Evolutionary conservation across 176 grass and related monocot genomes (phyloP), one percentile per base, ranked within the genome.

Genomic region (Carex myosuroides): DNA sequence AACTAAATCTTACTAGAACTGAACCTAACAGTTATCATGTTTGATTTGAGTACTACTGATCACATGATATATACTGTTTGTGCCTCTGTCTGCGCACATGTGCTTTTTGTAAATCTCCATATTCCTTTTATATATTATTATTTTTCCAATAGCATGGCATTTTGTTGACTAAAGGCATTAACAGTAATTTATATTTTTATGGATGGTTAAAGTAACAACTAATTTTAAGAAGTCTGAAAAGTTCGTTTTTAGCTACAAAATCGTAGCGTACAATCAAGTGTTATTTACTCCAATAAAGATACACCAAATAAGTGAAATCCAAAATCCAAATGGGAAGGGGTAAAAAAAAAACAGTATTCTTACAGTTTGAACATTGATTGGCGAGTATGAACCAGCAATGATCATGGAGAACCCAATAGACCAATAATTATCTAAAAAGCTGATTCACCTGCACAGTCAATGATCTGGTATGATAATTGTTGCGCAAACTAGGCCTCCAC

Each of bases 371-470:
- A 56, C 20, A 75, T 78, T 78, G 26, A 78, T 55, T 35, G 52
- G 50, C 7, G 3, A 57, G 18, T 42, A 71, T 44, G 50, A 77
- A 21, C 73, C 26, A 32, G 73, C 52, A 78, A 32, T 78, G 53
- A 78, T 8, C 73, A 56, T 33, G 24, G 41, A 17, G 22, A 64
- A 42, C 41, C 56, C 32, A 64, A 37, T 26, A 63, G 18, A 64
- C 55, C 44, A 62, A 48, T 64, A 81, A 64, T 26, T 64, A 46
- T 81, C 37, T 63, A 81, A 81, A 81, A 29, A 48, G 21, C 4
- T 26, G n/a, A 22, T 64, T 32, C 39, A 39, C 60, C 16, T 2
- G 8, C 13, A 21, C 22, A 21, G 37, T 44, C 35, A 42, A 81
- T 29, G 2, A 64, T 42, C 32, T 2, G 58, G 57, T 41, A 32